Base-by-base conservation (phyloP, 768 basidiomycete genomes). In the Boletus rubroflammeus region DNA sequence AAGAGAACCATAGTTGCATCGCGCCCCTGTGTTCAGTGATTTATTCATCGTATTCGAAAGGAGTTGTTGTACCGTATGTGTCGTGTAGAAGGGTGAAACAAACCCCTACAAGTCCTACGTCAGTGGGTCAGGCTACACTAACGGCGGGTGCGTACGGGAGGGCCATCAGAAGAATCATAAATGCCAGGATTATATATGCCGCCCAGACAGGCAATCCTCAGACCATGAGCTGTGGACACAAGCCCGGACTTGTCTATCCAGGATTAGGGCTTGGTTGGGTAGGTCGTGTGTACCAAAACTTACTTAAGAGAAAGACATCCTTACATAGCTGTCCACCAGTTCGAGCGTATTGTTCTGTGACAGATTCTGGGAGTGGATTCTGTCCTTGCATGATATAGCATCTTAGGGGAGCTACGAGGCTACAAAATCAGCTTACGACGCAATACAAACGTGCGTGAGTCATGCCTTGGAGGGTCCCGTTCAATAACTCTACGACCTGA, bases 301-400 rank as follows among this genome's bases (percentile, higher is more conserved):
- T 59, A 94, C 95, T 90, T 47, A 98, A 74, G 23, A 95, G 79
- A 62, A 90, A 90, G 8, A 98, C 81, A 64, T 93, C 92, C 58
- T 81, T 79, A 66, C 84, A 86, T 25, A 98, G 64, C 65, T 94
- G 86, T 36, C 91, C 92, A 2, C 85, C 84, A 2, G 85, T 86
- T 67, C 82, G 79, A 19, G 82, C 78, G 64, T 90, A 87, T 67
- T 84, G 87, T 58, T 86, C 83, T 54, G 90, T 81, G 17, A 97
- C 84, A 26, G 74, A 67, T 42, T 79, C 75, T 5, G 94, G 93
- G 14, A 98, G 70, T 2, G 87, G 83, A 59, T 84, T 74, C 50
- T 84, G 81, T 17, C 95, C 95, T 67, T 93, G 86, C 82, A 93
- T 94, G 54, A 97, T 84, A 73, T 96, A 98, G 62, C 92, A 94